A percentile compares a stretch with the other conserved stretches of the same genome.
Conservation (phyloP, 1,284 basidiomycete species). For the Trichosporon sp. region DNA sequence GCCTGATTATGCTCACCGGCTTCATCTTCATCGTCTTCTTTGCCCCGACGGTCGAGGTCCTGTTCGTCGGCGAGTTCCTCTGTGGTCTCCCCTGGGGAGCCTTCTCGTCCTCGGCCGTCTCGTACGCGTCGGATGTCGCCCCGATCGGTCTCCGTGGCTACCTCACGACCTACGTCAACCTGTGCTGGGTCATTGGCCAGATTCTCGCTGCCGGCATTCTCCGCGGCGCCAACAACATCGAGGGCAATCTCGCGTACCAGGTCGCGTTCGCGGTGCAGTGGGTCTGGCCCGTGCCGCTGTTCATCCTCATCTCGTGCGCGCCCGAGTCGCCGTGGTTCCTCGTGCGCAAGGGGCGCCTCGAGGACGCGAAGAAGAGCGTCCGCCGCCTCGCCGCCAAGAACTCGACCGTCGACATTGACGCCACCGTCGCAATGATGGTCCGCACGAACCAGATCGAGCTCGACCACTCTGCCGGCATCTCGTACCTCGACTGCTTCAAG, state of each 20-base stretch:
- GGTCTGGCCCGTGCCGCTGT: slow-evolving; percentile 42
- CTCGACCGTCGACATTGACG: slow-evolving; percentile 24
- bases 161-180: slow-evolving; percentile 48
- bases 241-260: slow-evolving; percentile 38
- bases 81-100: slow-evolving; percentile 50
- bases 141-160: slow-evolving; percentile 38
- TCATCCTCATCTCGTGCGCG: slow-evolving; percentile 23
- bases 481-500: slow-evolving; percentile 34
- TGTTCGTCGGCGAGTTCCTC: slow-evolving; percentile 27
- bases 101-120: slow-evolving; percentile 27
- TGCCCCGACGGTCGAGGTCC: slow-evolving; percentile 27
- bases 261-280: slow-evolving; percentile 50
- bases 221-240: slow-evolving; percentile 11
- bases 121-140: slow-evolving; percentile 54
- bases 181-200: slow-evolving; percentile 53
- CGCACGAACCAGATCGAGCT: slow-evolving; percentile 35
- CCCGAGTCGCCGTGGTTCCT: slow-evolving; percentile 36
- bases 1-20: slow-evolving; percentile 32
- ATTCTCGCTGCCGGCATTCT: slow-evolving; percentile 25
- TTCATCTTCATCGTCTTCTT: slow-evolving; percentile 46
- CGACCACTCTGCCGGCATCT: slow-evolving; percentile 16
- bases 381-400: slow-evolving; percentile 20
- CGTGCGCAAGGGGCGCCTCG: slow-evolving; percentile 26
- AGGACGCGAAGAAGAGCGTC: slow-evolving; percentile 23
- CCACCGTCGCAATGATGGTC: slow-evolving; percentile 35